Base-by-base conservation (phyloP, 83 land plant genomes). In the Diphasiastrum complanatum region DNA sequence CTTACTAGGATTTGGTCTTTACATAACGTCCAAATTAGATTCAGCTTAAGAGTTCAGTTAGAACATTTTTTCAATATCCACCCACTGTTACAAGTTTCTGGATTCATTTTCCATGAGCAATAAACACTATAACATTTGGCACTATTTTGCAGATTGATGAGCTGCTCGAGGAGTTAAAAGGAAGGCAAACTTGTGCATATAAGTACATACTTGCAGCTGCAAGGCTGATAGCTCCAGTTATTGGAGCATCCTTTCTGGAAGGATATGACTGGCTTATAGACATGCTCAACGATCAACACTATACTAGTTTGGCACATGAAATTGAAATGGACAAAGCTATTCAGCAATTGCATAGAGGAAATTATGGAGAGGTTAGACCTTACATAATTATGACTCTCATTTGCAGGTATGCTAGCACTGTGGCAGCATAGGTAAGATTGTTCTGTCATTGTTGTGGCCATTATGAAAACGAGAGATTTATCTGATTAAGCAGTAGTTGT, bases 301-400 rank as follows among this genome's bases (percentile, higher is more conserved):
- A 75, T 63, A 35, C 59, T 32, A 52, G 68, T 6, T 62, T 75
- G 10, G 78, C 78, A 52, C 65, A 69, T 61, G 78, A 75, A 54
- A 69, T 75, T 54, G 78, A 75, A 34, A 75, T 75, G 78, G 74
- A 69, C 47, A 75, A 63, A 34, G 78, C 78, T 19, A 61, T 75
- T 48, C 74, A 75, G 33, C 61, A 75, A 34, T 63, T 75, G 1
- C 78, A 57, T 37, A 45, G 48, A 55, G 56, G 52, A 61, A 57
- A 74, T 27, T 74, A 68, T 62, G 65, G 32, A n/a, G 60, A 74
- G 65, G 77, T 70, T 19, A 5, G 23, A 4, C 16, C 51, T 48
- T 5, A 48, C 8, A 48, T 5, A 4, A 19, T 48, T 19, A 48
- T 18, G 51, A 48, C 5, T n/a, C 22, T 16, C 22, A n/a, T 48